Percentiles rank a stretch among this genome's conserved stretches.
phyloP scores from a whole-genome alignment of 1,284 basidiomycete genomes.

The Trametes pubescens region DNA sequence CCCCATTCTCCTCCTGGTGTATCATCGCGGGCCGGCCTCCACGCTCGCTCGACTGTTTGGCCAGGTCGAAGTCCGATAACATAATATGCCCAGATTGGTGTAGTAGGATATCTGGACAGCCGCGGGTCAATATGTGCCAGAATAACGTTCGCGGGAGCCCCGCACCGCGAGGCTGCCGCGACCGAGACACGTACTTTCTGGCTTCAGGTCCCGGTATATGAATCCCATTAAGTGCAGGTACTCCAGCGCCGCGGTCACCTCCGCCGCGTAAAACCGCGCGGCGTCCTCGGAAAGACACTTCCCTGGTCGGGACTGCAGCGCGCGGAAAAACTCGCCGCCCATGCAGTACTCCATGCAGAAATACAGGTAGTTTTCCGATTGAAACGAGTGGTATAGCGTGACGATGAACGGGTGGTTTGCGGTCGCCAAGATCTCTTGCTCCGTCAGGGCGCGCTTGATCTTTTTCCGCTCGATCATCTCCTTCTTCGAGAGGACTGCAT shows the following conservation, averaged over 20 bases:
- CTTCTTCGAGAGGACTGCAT: conserved; percentile 90
- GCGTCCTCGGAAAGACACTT: conserved; percentile 97
- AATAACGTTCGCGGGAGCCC: conserved; percentile 26
- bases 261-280: conserved; percentile 97
- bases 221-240: conserved; percentile 99
- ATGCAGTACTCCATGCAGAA: conserved; percentile 99
- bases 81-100: conserved; percentile 99
- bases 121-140: conserved; percentile 21
- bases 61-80: conserved; percentile 99
- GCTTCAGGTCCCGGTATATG: conserved; percentile 99
- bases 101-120: conserved; percentile 87
- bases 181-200: conserved; percentile 83
- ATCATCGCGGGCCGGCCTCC: conserved; percentile 92
- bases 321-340: conserved; percentile 99
- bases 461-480: conserved; percentile 99
- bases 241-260: conserved; percentile 97
- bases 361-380: conserved; percentile 96
- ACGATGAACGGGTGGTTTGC: conserved; percentile 99
- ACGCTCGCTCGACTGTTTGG: conserved; percentile 91
- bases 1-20: conserved; percentile 90
- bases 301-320: conserved; percentile 92
- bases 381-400: conserved; percentile 96
- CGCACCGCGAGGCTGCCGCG: conserved; percentile 7
- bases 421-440: conserved; percentile 96
- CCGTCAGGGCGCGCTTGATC: conserved; percentile 95